These are phyloP conservation scores for Hypoxylon sp. DNA, from an alignment of 2,329 filamentous ascomycete genomes.

Conservation along the genomic window DNA sequence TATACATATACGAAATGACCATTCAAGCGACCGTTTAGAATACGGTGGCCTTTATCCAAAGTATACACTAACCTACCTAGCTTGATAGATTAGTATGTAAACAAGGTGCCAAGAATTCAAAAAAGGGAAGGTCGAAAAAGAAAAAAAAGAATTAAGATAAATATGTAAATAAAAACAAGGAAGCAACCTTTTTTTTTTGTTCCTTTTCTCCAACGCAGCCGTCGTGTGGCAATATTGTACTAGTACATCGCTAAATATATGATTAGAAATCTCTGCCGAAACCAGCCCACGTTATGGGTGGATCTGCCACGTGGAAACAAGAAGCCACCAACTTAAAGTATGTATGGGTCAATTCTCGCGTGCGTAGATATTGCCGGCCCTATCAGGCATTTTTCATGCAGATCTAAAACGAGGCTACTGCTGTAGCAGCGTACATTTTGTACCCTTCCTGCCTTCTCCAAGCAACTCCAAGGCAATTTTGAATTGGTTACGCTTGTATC, in stretches of 20 bases:
- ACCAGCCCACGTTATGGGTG: slow-evolving; percentile 45
- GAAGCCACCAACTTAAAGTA: slow-evolving; percentile 44
- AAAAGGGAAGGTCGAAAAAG: slow-evolving; percentile 15
- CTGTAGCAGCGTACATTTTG: slow-evolving; percentile 20
- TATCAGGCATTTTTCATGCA: slow-evolving; percentile 44
- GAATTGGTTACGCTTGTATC: neutral
- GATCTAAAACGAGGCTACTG: slow-evolving; percentile 43
- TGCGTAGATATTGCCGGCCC: slow-evolving; percentile 45
- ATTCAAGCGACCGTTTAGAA: slow-evolving; percentile 10
- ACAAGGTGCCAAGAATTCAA: neutral
- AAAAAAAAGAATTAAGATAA: neutral
- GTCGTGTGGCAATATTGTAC: slow-evolving; percentile 14
- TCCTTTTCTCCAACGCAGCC: slow-evolving; percentile 7
- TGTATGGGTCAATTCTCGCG: slow-evolving; percentile 45
- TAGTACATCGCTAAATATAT: slow-evolving; percentile 34
- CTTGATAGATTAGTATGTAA: neutral
- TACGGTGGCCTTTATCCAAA: slow-evolving; percentile 6
- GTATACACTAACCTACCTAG: neutral
- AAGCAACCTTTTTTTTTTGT: slow-evolving; percentile 1
- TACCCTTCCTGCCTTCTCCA: slow-evolving; percentile 5
- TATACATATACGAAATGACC: neutral
- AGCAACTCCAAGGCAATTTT: neutral
- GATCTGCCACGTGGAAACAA: slow-evolving; percentile 45
- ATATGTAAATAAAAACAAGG: slow-evolving; percentile 9
- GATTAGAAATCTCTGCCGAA: slow-evolving; percentile 46